These are phyloP conservation scores for Tolypocladium paradoxum DNA, from an alignment of 2,329 filamentous ascomycete species.

Conservation along the genomic window DNA sequence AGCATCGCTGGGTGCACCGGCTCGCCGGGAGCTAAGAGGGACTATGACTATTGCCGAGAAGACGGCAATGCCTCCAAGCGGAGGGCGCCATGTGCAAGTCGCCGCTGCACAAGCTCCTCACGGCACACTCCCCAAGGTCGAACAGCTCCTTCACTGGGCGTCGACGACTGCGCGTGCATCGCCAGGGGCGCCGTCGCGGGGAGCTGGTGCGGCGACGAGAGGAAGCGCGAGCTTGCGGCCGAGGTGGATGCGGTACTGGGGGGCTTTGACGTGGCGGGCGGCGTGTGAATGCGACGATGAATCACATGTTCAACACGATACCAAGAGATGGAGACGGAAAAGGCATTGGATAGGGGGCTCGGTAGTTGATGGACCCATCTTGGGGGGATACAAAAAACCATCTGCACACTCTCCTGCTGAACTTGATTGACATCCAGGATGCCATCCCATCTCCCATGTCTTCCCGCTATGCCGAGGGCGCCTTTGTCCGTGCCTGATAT, in stretches of 20 bases:
- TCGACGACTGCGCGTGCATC: conserved; percentile 58
- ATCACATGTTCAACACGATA: neutral
- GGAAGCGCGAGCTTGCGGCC: conserved; percentile 33
- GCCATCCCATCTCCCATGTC: neutral
- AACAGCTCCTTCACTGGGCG: conserved; percentile 66
- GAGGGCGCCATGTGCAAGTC: conserved; percentile 40
- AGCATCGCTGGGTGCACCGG: neutral
- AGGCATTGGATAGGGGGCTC: neutral
- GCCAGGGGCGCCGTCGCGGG: conserved; percentile 50
- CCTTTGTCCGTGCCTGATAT: neutral
- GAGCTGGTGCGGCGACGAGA: conserved; percentile 56
- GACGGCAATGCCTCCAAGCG: neutral
- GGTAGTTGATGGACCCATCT: neutral
- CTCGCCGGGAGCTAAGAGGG: neutral
- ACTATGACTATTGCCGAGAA: neutral
- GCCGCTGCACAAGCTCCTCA: conserved; percentile 43
- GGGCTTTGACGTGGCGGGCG: neutral
- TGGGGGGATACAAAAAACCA: neutral
- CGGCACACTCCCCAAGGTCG: conserved; percentile 62
- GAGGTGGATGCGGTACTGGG: neutral
- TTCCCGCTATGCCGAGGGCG: neutral
- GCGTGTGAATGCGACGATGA: neutral
- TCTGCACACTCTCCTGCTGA: neutral
- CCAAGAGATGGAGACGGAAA: neutral
- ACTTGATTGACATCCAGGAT: neutral